phyloP scores from a whole-genome alignment of 208 protist species.

The Leishmania aethiopica region DNA sequence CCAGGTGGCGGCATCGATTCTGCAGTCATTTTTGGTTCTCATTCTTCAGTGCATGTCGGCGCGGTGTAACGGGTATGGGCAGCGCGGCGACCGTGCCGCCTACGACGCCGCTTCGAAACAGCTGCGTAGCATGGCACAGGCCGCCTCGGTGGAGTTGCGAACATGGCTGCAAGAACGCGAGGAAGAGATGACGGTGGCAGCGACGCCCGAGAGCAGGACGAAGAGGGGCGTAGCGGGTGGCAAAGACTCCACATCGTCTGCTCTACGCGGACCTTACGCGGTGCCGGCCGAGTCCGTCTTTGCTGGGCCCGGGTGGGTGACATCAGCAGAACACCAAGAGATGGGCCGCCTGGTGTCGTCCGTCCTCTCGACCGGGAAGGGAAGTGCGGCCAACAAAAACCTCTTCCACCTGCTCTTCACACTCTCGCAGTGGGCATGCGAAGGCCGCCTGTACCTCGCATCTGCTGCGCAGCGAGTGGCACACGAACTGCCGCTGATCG shows the following conservation, averaged over 20 bases:
- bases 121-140: conserved; percentile 24
- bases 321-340: conserved; percentile 24
- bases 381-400: conserved; percentile 24
- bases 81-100: conserved; percentile 33
- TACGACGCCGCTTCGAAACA: conserved; percentile 40
- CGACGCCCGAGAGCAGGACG: not conserved
- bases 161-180: conserved; percentile 26
- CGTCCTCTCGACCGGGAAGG: conserved; percentile 23
- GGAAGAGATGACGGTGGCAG: conserved; percentile 3
- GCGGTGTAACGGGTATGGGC: conserved; percentile 30
- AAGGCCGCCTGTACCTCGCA: conserved; percentile 29
- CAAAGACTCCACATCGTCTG: not conserved
- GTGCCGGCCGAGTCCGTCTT: conserved; percentile 13
- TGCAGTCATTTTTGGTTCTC: conserved; percentile 28
- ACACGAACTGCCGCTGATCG: conserved; percentile 51
- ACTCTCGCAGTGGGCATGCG: conserved; percentile 52
- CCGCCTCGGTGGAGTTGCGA: conserved; percentile 15
- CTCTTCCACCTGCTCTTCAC: conserved; percentile 58
- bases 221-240: not conserved
- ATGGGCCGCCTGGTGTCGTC: conserved; percentile 34
- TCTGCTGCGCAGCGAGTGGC: conserved; percentile 30
- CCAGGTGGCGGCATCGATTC: conserved; percentile 33
- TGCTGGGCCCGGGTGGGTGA: conserved; percentile 32
- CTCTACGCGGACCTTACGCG: not conserved
- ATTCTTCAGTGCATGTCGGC: conserved; percentile 34